Base-by-base conservation (phyloP, 2,329 filamentous ascomycete genomes). In the Alternaria consortialis region DNA sequence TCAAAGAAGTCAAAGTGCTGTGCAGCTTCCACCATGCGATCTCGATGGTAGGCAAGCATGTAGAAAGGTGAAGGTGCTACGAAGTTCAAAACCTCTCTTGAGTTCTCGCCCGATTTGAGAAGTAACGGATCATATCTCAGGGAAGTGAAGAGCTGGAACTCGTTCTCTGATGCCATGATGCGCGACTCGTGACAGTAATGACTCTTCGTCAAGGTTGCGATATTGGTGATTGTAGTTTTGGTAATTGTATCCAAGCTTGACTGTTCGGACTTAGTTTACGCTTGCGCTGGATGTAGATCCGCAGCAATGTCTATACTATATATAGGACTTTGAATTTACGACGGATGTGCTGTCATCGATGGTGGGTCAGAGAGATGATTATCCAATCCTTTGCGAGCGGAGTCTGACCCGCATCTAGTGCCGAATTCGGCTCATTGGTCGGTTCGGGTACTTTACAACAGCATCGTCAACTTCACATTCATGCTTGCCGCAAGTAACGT, bases 41-140 rank as follows among this genome's bases (percentile, higher is more conserved):
- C 90, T 46, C 88, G 87, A 76, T 97, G 93, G 68, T 90, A 89
- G 59, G 88, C 84, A 15, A 95, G 85, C 84, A 96, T 92, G 77
- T 96, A 96, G 68, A 92, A 89, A 0, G 89, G 86, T 8, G 88
- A 91, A 7, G 80, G 73, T 27, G 82, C 79, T 27, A 72, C 65
- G 68, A 81, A 83, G 70, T 88, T 88, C 80, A 76, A 72, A 53
- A 62, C 68, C 37, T 68, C 69, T 43, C 84, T 89, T 17, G 82
- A 85, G 54, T 80, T 80, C 56, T 79, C 73, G 1, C 58, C 15
- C 2, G 74, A 78, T 13, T 62, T 58, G 1, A 77, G 66, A 11
- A 80, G 77, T 15, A 78, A 59, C 2, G 76, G 75, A 46, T 80
- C 79, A 55, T 79, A 79, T 44, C 78, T 75, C 29, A 80, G 63